A percentile compares a stretch with the other conserved stretches of the same genome.
These are phyloP conservation scores for Aschersonia sp. DNA, from an alignment of 2,329 filamentous ascomycete species.

Conservation along the genomic window DNA sequence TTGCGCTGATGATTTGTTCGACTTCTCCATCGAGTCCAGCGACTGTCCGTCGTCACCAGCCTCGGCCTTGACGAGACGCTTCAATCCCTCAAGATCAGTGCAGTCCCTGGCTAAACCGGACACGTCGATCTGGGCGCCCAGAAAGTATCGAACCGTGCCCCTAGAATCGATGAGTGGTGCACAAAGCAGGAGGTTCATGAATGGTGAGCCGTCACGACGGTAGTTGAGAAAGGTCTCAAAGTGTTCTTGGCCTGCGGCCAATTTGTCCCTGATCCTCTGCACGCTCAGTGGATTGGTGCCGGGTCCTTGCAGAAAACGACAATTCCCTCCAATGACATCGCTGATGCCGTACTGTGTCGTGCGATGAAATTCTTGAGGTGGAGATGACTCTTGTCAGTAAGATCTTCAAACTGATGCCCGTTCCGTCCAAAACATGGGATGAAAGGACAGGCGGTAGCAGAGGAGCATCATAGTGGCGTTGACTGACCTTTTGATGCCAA, in stretches of 20 bases:
- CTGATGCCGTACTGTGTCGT: conserved; percentile 63
- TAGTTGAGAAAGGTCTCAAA: conserved; percentile 66
- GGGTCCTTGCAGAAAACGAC: conserved; percentile 63
- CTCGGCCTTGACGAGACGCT: not conserved
- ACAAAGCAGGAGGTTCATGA: conserved; percentile 64
- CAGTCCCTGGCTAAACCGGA: conserved; percentile 53
- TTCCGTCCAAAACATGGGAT: too few relatives aligned
- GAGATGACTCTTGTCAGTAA: conserved; percentile 3
- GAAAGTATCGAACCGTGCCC: conserved; percentile 49
- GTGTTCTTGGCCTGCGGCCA: conserved; percentile 48
- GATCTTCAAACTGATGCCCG: too few relatives aligned
- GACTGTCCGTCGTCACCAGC: not conserved
- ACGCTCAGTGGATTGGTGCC: conserved; percentile 51
- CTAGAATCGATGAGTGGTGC: conserved; percentile 54
- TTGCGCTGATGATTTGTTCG: not conserved
- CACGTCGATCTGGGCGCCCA: conserved; percentile 59
- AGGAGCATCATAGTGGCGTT: not conserved
- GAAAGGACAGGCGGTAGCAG: too few relatives aligned
- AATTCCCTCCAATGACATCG: conserved; percentile 62
- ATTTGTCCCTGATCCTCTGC: conserved; percentile 43
- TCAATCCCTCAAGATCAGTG: conserved; percentile 47
- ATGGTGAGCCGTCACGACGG: conserved; percentile 59
- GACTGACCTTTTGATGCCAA: conserved; percentile 57
- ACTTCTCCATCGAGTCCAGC: not conserved
- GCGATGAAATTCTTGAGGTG: conserved; percentile 48